Evolutionary conservation across 2,329 filamentous ascomycete genomes (phyloP).

Genomic region (Thelonectria blattea): DNA sequence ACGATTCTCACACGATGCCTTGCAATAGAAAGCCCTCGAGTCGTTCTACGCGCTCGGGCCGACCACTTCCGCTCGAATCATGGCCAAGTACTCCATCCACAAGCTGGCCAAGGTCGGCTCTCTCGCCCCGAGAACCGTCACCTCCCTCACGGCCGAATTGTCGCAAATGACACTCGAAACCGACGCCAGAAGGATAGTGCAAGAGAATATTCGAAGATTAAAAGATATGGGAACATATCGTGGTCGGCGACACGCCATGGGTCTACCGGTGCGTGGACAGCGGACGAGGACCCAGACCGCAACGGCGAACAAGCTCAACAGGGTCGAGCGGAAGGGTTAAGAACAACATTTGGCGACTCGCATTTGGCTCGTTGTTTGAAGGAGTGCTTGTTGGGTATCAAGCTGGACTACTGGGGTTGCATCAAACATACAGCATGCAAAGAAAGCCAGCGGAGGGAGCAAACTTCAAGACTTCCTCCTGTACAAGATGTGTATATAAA

Average conservation of each 20-base stretch:
- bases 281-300: constrained; percentile 77
- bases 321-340: constrained; percentile 50
- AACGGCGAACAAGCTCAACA: constrained; percentile 68
- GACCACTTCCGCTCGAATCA: constrained; percentile 71
- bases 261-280: constrained; percentile 89
- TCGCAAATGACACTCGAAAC: constrained; percentile 94
- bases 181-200: constrained; percentile 76
- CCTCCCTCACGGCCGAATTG: constrained; percentile 82
- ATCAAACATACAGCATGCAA: constrained; percentile 7
- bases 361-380: not conserved
- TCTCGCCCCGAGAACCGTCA: constrained; percentile 76
- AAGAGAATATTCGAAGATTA: constrained; percentile 84
- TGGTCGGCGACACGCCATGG: constrained; percentile 90
- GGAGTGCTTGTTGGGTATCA: not conserved
- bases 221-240: constrained; percentile 91
- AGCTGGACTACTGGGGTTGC: not conserved
- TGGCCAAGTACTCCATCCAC: constrained; percentile 90
- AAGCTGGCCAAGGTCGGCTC: constrained; percentile 78
- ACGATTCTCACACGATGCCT: constrained; percentile 20
- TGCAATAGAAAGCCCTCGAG: constrained; percentile 71
- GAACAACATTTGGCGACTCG: not conserved
- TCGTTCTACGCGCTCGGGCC: constrained; percentile 86
- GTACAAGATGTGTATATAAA: constrained; percentile 43
- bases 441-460: constrained; percentile 13
- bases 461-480: constrained; percentile 25